phyloP scores from a whole-genome alignment of 2,329 filamentous ascomycete species.

The Rhexocercosporidium sp. region DNA sequence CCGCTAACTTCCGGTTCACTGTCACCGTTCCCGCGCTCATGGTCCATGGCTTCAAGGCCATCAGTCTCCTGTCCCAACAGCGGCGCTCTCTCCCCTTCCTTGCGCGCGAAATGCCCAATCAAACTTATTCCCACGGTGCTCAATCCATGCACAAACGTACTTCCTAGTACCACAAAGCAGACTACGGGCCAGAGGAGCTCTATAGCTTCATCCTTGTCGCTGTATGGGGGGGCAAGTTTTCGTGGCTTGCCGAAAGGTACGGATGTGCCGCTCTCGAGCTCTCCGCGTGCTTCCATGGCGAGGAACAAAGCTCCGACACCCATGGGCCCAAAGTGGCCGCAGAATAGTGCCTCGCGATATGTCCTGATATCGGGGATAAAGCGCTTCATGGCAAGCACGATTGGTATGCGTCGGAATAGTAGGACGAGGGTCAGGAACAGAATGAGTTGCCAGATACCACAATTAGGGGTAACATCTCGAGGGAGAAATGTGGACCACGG shows the following conservation, averaged over 20 bases:
- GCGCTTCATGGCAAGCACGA: slow-evolving; percentile 53
- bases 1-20: slow-evolving; percentile 42
- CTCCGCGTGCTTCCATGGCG: slow-evolving; percentile 58
- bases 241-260: slow-evolving; percentile 40
- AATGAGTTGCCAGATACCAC: slow-evolving; percentile 49
- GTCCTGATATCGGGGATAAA: slow-evolving; percentile 55
- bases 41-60: slow-evolving; percentile 54
- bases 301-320: slow-evolving; percentile 61
- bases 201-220: slow-evolving; percentile 46
- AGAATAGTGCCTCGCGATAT: slow-evolving; percentile 57
- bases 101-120: slow-evolving; percentile 51
- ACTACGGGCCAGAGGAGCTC: slow-evolving; percentile 58
- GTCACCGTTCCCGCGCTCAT: slow-evolving; percentile 45
- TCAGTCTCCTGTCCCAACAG: slow-evolving; percentile 56
- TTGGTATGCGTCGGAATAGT: slow-evolving; percentile 56
- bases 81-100: slow-evolving; percentile 53
- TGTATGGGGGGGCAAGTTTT: slow-evolving; percentile 38
- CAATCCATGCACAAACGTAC: slow-evolving; percentile 58
- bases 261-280: slow-evolving; percentile 55
- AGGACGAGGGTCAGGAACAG: slow-evolving; percentile 54
- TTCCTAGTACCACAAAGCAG: slow-evolving; percentile 58
- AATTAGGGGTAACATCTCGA: slow-evolving; percentile 45
- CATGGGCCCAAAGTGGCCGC: slow-evolving; percentile 63
- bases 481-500: slow-evolving; percentile 53
- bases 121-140: slow-evolving; percentile 57